Conservation (phyloP, 1,284 basidiomycete species). For the Gyrodon tennesseensis region DNA sequence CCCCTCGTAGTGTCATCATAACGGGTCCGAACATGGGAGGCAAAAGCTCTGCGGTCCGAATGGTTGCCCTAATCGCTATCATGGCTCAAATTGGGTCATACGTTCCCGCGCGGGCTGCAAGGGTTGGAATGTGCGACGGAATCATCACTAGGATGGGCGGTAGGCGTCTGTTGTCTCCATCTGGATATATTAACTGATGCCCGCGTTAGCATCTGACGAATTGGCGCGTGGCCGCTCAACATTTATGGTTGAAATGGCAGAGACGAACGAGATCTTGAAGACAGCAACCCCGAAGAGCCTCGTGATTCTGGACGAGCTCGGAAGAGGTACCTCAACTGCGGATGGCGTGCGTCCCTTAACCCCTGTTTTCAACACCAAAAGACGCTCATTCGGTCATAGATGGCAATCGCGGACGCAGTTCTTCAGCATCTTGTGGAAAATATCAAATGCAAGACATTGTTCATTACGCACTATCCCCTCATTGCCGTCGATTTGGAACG, state of each 20-base stretch:
- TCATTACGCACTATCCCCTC: slow-evolving; percentile 91
- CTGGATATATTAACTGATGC: slow-evolving; percentile 16
- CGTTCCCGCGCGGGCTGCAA: slow-evolving; percentile 72
- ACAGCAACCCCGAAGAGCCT: slow-evolving; percentile 70
- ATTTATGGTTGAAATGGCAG: slow-evolving; percentile 95
- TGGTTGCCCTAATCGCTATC: slow-evolving; percentile 71
- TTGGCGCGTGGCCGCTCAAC: slow-evolving; percentile 82
- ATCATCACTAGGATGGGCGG: slow-evolving; percentile 88
- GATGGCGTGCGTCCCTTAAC: slow-evolving; percentile 63
- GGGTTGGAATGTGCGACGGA: slow-evolving; percentile 76
- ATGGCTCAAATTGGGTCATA: slow-evolving; percentile 74
- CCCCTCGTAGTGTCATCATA: slow-evolving; percentile 69
- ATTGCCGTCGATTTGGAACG: slow-evolving; percentile 61
- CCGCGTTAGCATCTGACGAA: slow-evolving; percentile 73
- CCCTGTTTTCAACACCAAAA: neutral
- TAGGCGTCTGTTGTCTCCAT: slow-evolving; percentile 37
- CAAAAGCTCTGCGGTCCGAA: slow-evolving; percentile 75
- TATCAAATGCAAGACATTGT: slow-evolving; percentile 78
- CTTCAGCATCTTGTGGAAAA: slow-evolving; percentile 69
- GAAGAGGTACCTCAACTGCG: slow-evolving; percentile 80
- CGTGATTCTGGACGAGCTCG: slow-evolving; percentile 87
- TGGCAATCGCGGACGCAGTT: slow-evolving; percentile 80
- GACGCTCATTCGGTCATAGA: slow-evolving; percentile 50
- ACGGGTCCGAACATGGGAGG: slow-evolving; percentile 84
- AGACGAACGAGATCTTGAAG: slow-evolving; percentile 88